Percentiles rank a stretch among this genome's conserved stretches.
phyloP scores from a whole-genome alignment of 306 rosid genomes.

The Corylus avellana region DNA sequence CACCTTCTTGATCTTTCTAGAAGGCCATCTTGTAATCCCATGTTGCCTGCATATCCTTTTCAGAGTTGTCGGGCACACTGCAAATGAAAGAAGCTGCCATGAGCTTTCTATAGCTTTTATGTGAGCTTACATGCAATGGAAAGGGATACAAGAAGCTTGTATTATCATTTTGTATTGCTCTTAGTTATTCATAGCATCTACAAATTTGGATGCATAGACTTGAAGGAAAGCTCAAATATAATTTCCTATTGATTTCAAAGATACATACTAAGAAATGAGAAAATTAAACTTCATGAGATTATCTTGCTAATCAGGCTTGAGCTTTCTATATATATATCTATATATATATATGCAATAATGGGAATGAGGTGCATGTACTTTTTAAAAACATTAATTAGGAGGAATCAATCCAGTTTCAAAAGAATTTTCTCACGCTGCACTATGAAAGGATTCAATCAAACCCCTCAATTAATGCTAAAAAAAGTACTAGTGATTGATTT shows the following conservation, averaged over 20 bases:
- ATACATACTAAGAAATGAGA: background rate
- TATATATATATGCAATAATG: background rate
- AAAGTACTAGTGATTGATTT: background rate
- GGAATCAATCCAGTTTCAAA: background rate
- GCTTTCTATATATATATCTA: too few species aligned
- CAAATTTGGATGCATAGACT: background rate
- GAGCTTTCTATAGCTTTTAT: background rate
- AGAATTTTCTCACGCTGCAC: background rate
- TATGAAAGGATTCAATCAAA: background rate
- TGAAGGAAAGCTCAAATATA: too few species aligned
- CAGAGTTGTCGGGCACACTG: conserved; percentile 74
- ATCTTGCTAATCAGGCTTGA: background rate
- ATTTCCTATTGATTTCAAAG: background rate
- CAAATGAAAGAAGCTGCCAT: background rate
- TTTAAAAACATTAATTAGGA: background rate
- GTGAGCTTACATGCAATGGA: background rate
- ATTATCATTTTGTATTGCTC: background rate
- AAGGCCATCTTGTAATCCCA: conserved; percentile 67
- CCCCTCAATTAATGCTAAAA: background rate
- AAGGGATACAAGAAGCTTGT: background rate
- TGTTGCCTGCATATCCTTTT: conserved; percentile 78
- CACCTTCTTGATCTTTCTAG: conserved; percentile 68
- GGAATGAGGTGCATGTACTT: too few species aligned
- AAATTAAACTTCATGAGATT: background rate
- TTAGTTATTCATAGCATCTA: background rate